Evolutionary conservation across 2,329 filamentous ascomycete species (phyloP).

Genomic region (Hypoxylon sp.): DNA sequence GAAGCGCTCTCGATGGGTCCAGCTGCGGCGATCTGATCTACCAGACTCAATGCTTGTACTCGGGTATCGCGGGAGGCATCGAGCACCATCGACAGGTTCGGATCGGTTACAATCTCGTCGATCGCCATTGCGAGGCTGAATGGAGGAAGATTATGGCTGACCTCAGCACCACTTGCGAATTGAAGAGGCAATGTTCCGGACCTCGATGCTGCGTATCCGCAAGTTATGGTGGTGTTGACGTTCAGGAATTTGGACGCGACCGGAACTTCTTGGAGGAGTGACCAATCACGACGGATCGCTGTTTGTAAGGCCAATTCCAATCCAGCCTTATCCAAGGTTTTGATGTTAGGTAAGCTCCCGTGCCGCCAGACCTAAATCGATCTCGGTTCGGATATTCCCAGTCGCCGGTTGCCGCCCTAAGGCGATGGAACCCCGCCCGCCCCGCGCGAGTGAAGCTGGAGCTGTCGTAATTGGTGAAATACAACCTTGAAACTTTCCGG

Average conservation of each 20-base stretch:
- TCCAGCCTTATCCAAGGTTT: constrained; percentile 24
- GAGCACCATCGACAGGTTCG: constrained; percentile 76
- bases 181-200: background rate
- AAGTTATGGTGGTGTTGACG: constrained; percentile 17
- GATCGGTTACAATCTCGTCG: constrained; percentile 73
- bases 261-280: constrained; percentile 12
- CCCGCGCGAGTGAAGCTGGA: background rate
- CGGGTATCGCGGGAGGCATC: constrained; percentile 80
- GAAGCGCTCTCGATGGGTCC: constrained; percentile 62
- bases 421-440: background rate
- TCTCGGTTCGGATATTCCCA: constrained; percentile 28
- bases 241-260: constrained; percentile 19
- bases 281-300: constrained; percentile 27
- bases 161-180: background rate
- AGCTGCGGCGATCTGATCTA: constrained; percentile 66
- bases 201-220: background rate
- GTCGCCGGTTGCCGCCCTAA: constrained; percentile 27
- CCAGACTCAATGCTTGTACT: constrained; percentile 76
- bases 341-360: background rate
- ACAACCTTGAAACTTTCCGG: constrained; percentile 1
- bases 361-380: background rate
- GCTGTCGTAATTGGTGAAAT: constrained; percentile 29
- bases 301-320: background rate
- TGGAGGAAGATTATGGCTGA: background rate
- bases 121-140: constrained; percentile 63